Base-by-base conservation (phyloP, 495 filamentous ascomycete genomes). In the Podospora bellae-mahoneyi region DNA sequence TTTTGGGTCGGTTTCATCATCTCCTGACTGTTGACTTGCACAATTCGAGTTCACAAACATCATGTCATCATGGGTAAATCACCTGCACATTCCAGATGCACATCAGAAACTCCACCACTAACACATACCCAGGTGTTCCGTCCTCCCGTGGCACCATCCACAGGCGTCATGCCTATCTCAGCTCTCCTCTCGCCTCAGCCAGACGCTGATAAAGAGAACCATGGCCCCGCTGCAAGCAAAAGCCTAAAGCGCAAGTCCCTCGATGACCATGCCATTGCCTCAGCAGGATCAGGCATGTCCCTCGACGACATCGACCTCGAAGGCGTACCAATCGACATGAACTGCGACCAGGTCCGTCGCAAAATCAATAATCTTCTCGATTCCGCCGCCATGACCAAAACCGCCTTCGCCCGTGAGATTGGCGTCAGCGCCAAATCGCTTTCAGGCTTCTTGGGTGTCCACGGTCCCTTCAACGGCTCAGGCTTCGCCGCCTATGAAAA, bases 371-470 rank as follows among this genome's bases (percentile, higher is more conserved):
- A 69, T 60, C 74, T 81, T 59, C 71, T 84, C 68, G 78, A 82
- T 39, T 70, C 76, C 5, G 80, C 81, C 59, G 78, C 79, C 62
- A 83, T 83, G 78, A 84, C 80, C 64, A 79, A 81, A 66, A 74
- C 78, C 16, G 81, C 81, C 44, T 84, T 86, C 67, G 71, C 73
- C 16, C 68, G 72, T 3, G 75, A 77, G 26, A 78, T 84, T 27
- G 78, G 76, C n/a, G 74, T 76, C 48, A 79, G 64, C 65, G 20
- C 26, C 3, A 76, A 74, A 66, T 76, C 72, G 0, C 74, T 83
- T 27, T 69, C 13, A 27, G 71, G 69, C 15, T 84, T 84, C 68
- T 72, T 85, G 70, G 69, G 65, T 13, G 72, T 78, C 58, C 70
- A 69, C 7, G 82, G 82, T 5, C 54, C 62, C 1, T 57, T 64